phyloP scores from a whole-genome alignment of 2,329 filamentous ascomycete species.

The Magnaporthales sp. region DNA sequence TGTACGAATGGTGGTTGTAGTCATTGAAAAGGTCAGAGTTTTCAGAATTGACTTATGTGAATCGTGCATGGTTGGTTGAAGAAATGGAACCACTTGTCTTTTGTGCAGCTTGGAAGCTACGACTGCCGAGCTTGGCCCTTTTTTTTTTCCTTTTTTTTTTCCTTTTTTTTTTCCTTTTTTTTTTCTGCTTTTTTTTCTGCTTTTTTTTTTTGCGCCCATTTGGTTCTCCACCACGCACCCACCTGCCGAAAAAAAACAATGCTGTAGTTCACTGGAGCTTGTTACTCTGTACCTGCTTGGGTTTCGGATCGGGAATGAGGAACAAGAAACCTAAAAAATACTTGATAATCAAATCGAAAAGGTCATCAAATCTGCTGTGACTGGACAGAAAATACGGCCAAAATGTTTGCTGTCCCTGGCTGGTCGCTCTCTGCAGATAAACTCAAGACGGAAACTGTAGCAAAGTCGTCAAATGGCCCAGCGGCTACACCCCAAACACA shows the following conservation, averaged over 20 bases:
- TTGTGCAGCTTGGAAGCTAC: too few relatives aligned
- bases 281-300: background rate
- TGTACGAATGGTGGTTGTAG: too few relatives aligned
- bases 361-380: background rate
- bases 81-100: too few relatives aligned
- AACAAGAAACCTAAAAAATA: background rate
- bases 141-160: too few relatives aligned
- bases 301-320: background rate
- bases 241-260: background rate
- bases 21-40: too few relatives aligned
- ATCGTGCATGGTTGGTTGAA: too few relatives aligned
- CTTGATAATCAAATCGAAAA: background rate
- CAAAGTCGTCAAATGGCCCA: background rate
- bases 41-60: too few relatives aligned
- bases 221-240: background rate
- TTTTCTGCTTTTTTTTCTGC: too few relatives aligned
- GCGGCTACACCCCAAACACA: conserved; percentile 25
- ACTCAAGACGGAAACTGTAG: conserved; percentile 59
- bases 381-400: background rate
- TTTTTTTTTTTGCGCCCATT: too few relatives aligned
- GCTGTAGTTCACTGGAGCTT: background rate
- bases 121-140: too few relatives aligned
- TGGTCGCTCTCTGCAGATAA: conserved; percentile 72
- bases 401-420: conserved; percentile 88
- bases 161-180: too few relatives aligned